Evolutionary conservation across 306 rosid genomes (phyloP).

Genomic region (Hippophae gyantsensis): DNA sequence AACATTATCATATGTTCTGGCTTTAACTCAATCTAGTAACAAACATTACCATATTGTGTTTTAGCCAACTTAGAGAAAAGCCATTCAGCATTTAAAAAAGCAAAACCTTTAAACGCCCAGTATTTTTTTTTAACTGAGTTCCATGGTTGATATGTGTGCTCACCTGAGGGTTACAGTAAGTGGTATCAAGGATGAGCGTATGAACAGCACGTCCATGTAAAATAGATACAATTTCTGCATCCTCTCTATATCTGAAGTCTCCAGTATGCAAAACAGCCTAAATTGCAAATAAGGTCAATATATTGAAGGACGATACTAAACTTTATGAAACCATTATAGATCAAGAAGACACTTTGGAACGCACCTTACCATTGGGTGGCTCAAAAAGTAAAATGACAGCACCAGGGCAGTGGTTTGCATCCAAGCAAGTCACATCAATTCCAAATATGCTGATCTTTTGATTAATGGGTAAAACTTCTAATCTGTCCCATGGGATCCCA

Average conservation of each 20-base stretch:
- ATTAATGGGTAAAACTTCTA: conserved; percentile 66
- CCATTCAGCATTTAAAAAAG: too few species aligned
- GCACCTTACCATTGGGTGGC: conserved; percentile 86
- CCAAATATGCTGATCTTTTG: conserved; percentile 63
- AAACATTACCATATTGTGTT: too few species aligned
- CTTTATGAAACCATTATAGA: conserved; percentile 3
- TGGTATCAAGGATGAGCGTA: conserved; percentile 82
- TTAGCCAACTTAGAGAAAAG: too few species aligned
- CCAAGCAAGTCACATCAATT: conserved; percentile 74
- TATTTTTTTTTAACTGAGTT: conserved; percentile 9
- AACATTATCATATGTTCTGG: too few species aligned
- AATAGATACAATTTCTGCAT: conserved; percentile 39
- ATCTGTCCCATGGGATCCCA: conserved; percentile 75
- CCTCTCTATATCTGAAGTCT: conserved; percentile 77
- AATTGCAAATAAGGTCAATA: conserved; percentile 13
- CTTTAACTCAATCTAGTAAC: too few species aligned
- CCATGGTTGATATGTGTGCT: conserved; percentile 21
- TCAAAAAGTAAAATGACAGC: conserved; percentile 77
- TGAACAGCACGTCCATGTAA: conserved; percentile 42
- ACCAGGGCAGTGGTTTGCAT: conserved; percentile 98
- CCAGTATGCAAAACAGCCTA: conserved; percentile 90
- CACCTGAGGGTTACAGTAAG: conserved; percentile 88
- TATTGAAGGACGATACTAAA: conserved; percentile 10
- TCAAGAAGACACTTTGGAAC: conserved; percentile 30
- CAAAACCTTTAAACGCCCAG: not conserved